Base-by-base conservation (phyloP, 2,329 filamentous ascomycete species). In the Ophiosphaerella korrae region DNA sequence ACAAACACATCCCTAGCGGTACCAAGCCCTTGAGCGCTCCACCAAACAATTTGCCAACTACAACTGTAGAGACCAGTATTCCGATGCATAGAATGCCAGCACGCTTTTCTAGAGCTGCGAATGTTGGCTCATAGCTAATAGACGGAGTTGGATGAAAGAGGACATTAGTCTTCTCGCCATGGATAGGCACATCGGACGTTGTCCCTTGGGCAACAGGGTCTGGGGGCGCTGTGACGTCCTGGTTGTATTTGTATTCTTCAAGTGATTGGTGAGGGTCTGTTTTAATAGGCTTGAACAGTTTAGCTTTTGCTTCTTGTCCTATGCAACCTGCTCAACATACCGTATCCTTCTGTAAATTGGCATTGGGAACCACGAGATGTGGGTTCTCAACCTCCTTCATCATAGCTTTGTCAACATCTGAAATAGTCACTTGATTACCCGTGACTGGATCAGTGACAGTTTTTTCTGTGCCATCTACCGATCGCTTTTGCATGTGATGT, bases 81-180 rank as follows among this genome's bases (percentile, higher is more conserved):
- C 80, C 87, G 9, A 81, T 77, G 59, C 88, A 89, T 4, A 97
- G 75, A 0, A 84, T 77, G 39, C 84, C 85, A n/a, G 88, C 89
- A 8, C 87, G 84, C 58, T 84, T 84, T 75, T 97, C 91, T 50
- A 97, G 74, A 11, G 84, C 75, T 16, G 80, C 83, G 70, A 89
- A 97, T 83, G 92, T 96, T 4, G 92, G 91, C 73, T 96, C 90
- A 68, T 91, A 96, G 77, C 88, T 91, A 60, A 96, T 84, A 0
- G 88, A 89, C 0, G 93, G 93, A 0, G 93, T 97, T 13, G 94
- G 93, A 73, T 97, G 93, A 74, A 97, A 97, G 26, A 97, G 82
- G 14, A 97, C 87, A 56, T 96, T 97, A 3, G 94, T 97, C 82
- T 94, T 97, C 71, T 97, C 93, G 65, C 92, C 93, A 68, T 92